phyloP scores from a whole-genome alignment of 164 flowering plant species.

The Annona cherimola region DNA sequence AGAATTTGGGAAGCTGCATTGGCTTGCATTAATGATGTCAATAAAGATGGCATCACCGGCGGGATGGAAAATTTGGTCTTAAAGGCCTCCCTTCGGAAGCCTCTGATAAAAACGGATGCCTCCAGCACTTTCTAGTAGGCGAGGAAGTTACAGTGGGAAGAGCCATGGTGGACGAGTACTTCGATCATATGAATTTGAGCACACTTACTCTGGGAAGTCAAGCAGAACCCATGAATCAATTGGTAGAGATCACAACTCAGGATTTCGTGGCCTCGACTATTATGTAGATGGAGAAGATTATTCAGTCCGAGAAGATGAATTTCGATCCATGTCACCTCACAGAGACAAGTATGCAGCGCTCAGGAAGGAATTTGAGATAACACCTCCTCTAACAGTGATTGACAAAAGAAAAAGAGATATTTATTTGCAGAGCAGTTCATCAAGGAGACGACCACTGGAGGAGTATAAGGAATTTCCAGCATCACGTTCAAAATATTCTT shows the following conservation, averaged over 20 bases:
- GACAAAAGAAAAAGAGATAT: conserved; percentile 17
- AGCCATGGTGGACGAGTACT: conserved; percentile 7
- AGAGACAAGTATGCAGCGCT: conserved; percentile 11
- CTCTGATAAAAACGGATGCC: conserved; percentile 16
- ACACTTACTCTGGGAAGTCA: conserved; percentile 13
- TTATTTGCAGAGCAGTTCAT: conserved; percentile 16
- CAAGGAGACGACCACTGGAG: conserved; percentile 13
- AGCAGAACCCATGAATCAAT: conserved; percentile 9
- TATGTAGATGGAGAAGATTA: conserved; percentile 16
- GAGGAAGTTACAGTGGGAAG: conserved; percentile 13
- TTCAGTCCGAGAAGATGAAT: conserved; percentile 13
- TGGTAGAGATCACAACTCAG: conserved; percentile 9
- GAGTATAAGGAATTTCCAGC: conserved; percentile 11
- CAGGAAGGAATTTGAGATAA: conserved; percentile 14
- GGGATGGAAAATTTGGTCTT: too few species aligned
- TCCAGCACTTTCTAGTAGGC: conserved; percentile 20
- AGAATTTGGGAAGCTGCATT: conserved; percentile 21
- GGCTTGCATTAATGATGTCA: conserved; percentile 29
- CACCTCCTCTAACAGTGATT: conserved; percentile 6
- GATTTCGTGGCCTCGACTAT: conserved; percentile 9
- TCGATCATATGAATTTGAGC: conserved; percentile 8
- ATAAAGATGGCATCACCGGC: conserved; percentile 19
- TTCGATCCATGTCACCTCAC: conserved; percentile 12
- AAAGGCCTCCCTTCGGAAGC: conserved; percentile 27
- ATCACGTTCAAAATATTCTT: conserved; percentile 11